Base-by-base conservation (phyloP, 2,329 filamentous ascomycete genomes). In the Sclerotiophoma versabilis region DNA sequence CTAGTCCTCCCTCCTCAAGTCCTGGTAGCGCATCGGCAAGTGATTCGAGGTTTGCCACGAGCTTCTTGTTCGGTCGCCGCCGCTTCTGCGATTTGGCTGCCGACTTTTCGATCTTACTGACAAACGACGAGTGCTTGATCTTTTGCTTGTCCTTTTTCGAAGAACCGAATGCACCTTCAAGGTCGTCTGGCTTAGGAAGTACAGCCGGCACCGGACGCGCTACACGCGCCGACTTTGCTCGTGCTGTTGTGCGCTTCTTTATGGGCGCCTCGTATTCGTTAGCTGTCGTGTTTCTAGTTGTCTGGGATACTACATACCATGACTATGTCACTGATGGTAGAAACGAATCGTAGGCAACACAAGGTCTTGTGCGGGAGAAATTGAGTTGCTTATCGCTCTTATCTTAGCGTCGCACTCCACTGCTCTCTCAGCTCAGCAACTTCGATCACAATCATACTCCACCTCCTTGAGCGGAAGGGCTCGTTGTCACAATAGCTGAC, bases 131-230 rank as follows among this genome's bases (percentile, higher is more conserved):
- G 80, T 91, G 91, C 71, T 92, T 93, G 66, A 96, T 91, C 27
- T 83, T 79, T 20, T 88, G 89, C 79, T 93, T 96, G 79, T 96
- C 91, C 71, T 85, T 87, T 77, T 97, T 98, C 59, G 83, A 87
- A 49, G 86, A 83, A 57, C 86, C 79, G 75, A 93, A 93, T 12
- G 83, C 32, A 37, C 45, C 47, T 12, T 48, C 60, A 80, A 41
- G 77, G 62, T 77, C 66, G 81, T 70, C 68, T 38, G 66, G 57
- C 29, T 49, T 54, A 36, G 64, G 57, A 6, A 67, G 58, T 33
- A 49, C 43, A n/a, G 66, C 57, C 4, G 57, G 45, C 12, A 55
- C 49, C 10, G 68, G 63, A 22, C 68, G 68, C 11, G 58, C 51
- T 23, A 61, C 60, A 46, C 69, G 66, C 17, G 70, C 60, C 2